Base-by-base conservation (phyloP, 495 filamentous ascomycete genomes). In the Tuber magnatum region DNA sequence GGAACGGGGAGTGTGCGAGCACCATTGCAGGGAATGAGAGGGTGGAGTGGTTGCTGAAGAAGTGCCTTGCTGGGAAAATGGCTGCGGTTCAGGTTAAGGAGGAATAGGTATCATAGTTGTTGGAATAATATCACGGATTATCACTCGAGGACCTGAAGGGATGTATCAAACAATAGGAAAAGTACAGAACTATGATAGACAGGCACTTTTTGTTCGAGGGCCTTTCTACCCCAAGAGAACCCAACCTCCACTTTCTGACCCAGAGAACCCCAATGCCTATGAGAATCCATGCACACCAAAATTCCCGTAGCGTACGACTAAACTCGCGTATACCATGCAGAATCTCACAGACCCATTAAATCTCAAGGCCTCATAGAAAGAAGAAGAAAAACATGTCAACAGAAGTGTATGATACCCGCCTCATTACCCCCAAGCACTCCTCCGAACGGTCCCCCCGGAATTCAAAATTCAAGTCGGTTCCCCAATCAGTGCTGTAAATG, bases 11-110 rank as follows among this genome's bases (percentile, higher is more conserved):
- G 12, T 68, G 40, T 1, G 72, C 69, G 41, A 44, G 71, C 12
- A 0, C 35, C 1, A 35, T 35, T 65, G 28, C 56, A 32, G 73
- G 73, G 38, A 71, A 81, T 14, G 71, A 78, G 73, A 77, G 74
- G 46, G 41, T 80, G 42, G 72, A 43, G 20, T 78, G 77, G 32
- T 69, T 80, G 42, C 24, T 80, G 32, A 68, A 8, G n/a, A 75
- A 38, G 20, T 73, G 56, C 14, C 68, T 79, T 48, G 18, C 68
- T 28, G 76, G 42, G 72, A 74, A 70, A 44, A 79, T 42, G 44
- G 76, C 43, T 12, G 65, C 69, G 39, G 10, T 24, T 16, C 61
- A 20, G 22, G 40, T 35, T 24, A 32, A 70, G 69, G 8, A 2
- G 14, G 42, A 22, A 18, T 43, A 44, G 3, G 68, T 35, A 22